Conservation (phyloP, 768 basidiomycete genomes). For the Xerocomus potaroensis region DNA sequence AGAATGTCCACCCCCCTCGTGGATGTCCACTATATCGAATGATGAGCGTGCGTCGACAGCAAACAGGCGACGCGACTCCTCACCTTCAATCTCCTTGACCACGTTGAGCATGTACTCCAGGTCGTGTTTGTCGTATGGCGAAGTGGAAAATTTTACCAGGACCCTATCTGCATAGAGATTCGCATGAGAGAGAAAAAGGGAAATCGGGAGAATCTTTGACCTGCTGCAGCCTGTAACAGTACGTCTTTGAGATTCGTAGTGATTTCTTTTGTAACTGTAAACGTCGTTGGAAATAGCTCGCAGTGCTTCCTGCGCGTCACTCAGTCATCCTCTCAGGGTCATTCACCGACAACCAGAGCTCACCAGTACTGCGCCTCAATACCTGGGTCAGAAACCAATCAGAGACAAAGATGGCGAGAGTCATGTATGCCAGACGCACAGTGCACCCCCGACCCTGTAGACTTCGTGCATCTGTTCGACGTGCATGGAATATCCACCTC, state of each 20-base stretch:
- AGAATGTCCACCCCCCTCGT: conserved; percentile 6
- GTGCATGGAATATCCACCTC: conserved; percentile 20
- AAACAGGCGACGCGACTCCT: neutral
- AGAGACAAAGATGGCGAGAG: neutral
- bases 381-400: conserved; percentile 16
- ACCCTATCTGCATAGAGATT: conserved; percentile 20
- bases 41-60: neutral
- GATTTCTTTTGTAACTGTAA: conserved; percentile 16
- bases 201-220: neutral
- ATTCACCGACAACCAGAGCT: neutral
- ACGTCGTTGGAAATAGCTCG: conserved; percentile 27
- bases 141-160: conserved; percentile 31
- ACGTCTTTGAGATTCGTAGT: conserved; percentile 19
- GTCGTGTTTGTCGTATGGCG: conserved; percentile 22
- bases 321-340: neutral
- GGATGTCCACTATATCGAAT: conserved; percentile 5
- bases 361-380: conserved; percentile 29
- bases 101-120: conserved; percentile 26
- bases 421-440: conserved; percentile 22
- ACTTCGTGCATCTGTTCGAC: conserved; percentile 14
- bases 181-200: neutral
- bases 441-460: conserved; percentile 12
- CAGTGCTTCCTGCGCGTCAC: conserved; percentile 25
- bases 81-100: conserved; percentile 28
- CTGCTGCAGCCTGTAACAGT: conserved; percentile 29